phyloP scores from a whole-genome alignment of 1,139 yeast genomes.

The Yamadazyma songkhlaensis region DNA sequence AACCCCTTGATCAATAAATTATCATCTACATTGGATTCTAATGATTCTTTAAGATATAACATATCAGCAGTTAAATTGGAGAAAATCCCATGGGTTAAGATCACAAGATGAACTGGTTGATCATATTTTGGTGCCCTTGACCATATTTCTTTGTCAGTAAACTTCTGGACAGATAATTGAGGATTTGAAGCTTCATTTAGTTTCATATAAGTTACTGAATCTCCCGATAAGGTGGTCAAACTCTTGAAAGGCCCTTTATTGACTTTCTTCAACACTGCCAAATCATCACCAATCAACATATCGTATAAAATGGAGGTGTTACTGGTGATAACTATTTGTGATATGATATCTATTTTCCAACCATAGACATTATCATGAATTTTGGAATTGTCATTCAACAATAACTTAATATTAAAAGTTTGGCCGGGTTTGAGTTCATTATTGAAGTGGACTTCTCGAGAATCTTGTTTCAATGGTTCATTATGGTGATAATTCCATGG shows the following conservation, averaged over 20 bases:
- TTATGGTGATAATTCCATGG: slow-evolving; percentile 47
- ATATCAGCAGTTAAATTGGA: slow-evolving; percentile 88
- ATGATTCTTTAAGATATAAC: slow-evolving; percentile 77
- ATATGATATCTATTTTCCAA: slow-evolving; percentile 81
- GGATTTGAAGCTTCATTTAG: slow-evolving; percentile 17
- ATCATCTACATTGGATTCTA: slow-evolving; percentile 60
- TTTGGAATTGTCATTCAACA: slow-evolving; percentile 46
- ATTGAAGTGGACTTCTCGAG: slow-evolving; percentile 33
- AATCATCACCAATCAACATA: slow-evolving; percentile 51
- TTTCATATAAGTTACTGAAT: slow-evolving; percentile 8
- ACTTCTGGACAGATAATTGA: slow-evolving; percentile 39
- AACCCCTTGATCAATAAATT: slow-evolving; percentile 78
- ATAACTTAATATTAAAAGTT: slow-evolving; percentile 46
- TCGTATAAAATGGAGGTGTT: slow-evolving; percentile 69
- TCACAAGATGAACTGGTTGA: slow-evolving; percentile 65
- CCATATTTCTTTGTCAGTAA: slow-evolving; percentile 74
- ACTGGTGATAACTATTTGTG: slow-evolving; percentile 76
- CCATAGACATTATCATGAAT: slow-evolving; percentile 33
- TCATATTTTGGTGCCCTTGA: slow-evolving; percentile 39
- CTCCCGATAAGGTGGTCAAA: slow-evolving; percentile 15
- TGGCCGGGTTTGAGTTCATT: slow-evolving; percentile 63
- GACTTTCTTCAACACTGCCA: slow-evolving; percentile 28
- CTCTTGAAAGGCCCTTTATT: slow-evolving; percentile 24
- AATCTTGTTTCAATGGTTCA: slow-evolving; percentile 26
- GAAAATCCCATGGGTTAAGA: slow-evolving; percentile 87